Evolutionary conservation across 2,329 filamentous ascomycete species (phyloP).

Genomic region (Dothideomycetes sp.): DNA sequence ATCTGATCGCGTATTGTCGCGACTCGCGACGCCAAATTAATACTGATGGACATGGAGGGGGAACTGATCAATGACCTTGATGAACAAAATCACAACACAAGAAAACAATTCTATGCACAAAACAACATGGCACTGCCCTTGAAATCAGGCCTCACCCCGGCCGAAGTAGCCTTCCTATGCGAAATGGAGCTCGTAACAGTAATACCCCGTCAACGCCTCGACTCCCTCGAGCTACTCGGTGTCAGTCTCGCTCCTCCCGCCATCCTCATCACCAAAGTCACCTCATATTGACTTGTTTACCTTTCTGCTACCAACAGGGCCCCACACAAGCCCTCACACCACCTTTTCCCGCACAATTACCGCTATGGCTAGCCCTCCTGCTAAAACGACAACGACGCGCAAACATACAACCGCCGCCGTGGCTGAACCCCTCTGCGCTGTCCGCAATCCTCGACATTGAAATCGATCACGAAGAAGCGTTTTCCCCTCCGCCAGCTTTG

Average conservation of each 20-base stretch:
- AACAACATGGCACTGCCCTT: constrained; percentile 51
- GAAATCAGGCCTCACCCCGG: constrained; percentile 62
- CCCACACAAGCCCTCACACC: constrained; percentile 67
- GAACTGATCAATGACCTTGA: neutral
- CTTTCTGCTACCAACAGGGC: no score
- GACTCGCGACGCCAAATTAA: no score
- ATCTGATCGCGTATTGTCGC: no score
- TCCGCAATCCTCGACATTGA: constrained; percentile 71
- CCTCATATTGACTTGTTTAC: constrained; percentile 1
- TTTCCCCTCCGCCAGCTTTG: constrained; percentile 67
- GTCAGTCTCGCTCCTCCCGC: constrained; percentile 49
- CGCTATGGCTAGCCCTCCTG: constrained; percentile 89
- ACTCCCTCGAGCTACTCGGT: constrained; percentile 72
- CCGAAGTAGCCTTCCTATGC: constrained; percentile 87
- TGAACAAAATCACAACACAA: neutral
- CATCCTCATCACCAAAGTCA: constrained; percentile 1
- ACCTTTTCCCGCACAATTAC: constrained; percentile 68
- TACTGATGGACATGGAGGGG: no score
- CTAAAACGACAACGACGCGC: constrained; percentile 90
- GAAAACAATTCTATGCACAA: neutral
- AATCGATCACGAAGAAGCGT: constrained; percentile 59
- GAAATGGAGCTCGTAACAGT: constrained; percentile 97
- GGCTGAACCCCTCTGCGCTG: constrained; percentile 72
- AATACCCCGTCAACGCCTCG: constrained; percentile 81
- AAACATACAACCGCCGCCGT: constrained; percentile 84